Evolutionary conservation across 768 basidiomycete genomes (phyloP).

Genomic region (Phanerochaete sordida): DNA sequence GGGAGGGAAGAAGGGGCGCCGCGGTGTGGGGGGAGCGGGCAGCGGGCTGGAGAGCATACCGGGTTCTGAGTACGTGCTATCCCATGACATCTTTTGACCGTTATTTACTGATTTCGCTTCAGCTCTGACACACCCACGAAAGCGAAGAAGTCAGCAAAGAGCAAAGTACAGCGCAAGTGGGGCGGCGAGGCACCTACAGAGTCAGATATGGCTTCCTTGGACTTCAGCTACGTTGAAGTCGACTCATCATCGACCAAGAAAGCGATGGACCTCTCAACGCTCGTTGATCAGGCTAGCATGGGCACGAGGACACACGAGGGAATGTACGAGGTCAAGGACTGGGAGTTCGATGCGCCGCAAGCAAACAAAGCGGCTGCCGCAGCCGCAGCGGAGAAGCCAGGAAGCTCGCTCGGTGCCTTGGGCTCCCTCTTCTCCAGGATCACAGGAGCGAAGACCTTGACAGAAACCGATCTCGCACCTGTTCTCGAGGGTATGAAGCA

Average conservation of each 20-base stretch:
- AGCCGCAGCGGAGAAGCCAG: constrained; percentile 21
- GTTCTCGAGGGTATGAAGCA: constrained; percentile 94
- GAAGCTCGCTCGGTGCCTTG: constrained; percentile 55
- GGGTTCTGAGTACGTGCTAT: constrained; percentile 63
- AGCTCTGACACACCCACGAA: constrained; percentile 59
- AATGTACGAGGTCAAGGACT: constrained; percentile 74
- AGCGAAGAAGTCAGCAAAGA: constrained; percentile 35
- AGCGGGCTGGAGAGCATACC: constrained; percentile 60
- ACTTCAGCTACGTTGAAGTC: constrained; percentile 70
- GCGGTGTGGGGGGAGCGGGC: constrained; percentile 45
- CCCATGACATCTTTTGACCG: not conserved
- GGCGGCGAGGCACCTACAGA: constrained; percentile 77
- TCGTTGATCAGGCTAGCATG: constrained; percentile 69
- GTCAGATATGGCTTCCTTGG: constrained; percentile 88
- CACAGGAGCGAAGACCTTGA: constrained; percentile 81
- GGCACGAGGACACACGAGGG: constrained; percentile 75
- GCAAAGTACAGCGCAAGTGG: constrained; percentile 86
- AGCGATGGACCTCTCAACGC: constrained; percentile 48
- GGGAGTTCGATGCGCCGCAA: constrained; percentile 66
- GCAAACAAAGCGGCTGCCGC: constrained; percentile 44
- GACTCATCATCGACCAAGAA: constrained; percentile 28
- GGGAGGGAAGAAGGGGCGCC: constrained; percentile 51
- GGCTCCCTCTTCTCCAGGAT: constrained; percentile 80
- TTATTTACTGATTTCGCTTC: not conserved
- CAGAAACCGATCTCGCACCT: constrained; percentile 79